Conservation (phyloP, 2,329 filamentous ascomycete genomes). For the Davidsoniella virescens region DNA sequence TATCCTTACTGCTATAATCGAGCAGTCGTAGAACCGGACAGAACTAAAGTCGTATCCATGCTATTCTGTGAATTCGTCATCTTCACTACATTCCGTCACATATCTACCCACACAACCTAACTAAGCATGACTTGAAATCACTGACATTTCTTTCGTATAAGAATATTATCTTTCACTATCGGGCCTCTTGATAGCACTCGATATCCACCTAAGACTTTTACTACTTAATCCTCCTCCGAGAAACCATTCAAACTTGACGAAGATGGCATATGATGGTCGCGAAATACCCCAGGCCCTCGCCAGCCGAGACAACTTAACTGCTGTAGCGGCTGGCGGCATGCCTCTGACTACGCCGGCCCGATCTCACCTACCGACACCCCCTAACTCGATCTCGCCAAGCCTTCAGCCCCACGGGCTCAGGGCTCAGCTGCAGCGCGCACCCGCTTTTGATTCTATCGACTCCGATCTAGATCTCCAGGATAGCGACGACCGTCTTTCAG, state of each 20-base stretch:
- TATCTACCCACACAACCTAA: too few species aligned
- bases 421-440: constrained; percentile 41
- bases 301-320: constrained; percentile 55
- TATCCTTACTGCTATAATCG: too few species aligned
- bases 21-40: too few species aligned
- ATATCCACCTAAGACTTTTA: not conserved
- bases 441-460: constrained; percentile 50
- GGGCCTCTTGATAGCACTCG: not conserved
- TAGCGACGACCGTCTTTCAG: constrained; percentile 23
- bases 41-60: too few species aligned
- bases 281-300: constrained; percentile 46
- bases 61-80: too few species aligned
- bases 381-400: constrained; percentile 84
- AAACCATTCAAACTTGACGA: not conserved
- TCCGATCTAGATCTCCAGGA: constrained; percentile 71
- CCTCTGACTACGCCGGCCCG: constrained; percentile 39
- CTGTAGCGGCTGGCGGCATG: constrained; percentile 51
- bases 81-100: too few species aligned
- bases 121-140: not conserved
- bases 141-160: not conserved
- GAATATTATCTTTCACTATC: not conserved
- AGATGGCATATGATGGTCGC: constrained; percentile 44
- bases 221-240: not conserved
- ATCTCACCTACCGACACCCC: constrained; percentile 67
- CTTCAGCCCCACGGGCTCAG: constrained; percentile 69